phyloP scores from a whole-genome alignment of 257 asterid species.

The Solanum verrucosum region DNA sequence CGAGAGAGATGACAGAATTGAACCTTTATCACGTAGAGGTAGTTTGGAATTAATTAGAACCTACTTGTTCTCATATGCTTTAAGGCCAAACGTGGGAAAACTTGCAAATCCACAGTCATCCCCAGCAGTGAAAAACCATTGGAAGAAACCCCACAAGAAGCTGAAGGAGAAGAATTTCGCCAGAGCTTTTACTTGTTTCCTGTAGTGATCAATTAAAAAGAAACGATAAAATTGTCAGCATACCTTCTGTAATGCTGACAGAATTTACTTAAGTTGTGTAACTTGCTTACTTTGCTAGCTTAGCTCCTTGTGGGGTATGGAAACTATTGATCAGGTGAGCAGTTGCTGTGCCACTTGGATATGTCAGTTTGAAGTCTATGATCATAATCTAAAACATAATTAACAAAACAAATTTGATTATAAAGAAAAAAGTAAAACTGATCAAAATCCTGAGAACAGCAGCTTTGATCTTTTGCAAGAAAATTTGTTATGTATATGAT shows the following conservation, averaged over 20 bases:
- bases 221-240: neutral
- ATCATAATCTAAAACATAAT: slow-evolving; percentile 63
- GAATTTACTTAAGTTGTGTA: neutral
- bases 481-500: neutral
- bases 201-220: slow-evolving; percentile 14
- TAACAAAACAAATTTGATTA: neutral
- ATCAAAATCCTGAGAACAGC: neutral
- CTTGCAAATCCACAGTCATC: slow-evolving; percentile 69
- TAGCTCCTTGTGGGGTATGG: slow-evolving; percentile 93
- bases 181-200: slow-evolving; percentile 79
- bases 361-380: slow-evolving; percentile 74
- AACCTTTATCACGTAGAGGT: neutral
- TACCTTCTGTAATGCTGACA: neutral
- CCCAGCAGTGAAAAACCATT: slow-evolving; percentile 90
- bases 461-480: neutral
- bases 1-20: neutral
- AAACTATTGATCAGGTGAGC: slow-evolving; percentile 93
- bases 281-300: slow-evolving; percentile 73
- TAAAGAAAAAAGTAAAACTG: neutral
- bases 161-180: slow-evolving; percentile 92
- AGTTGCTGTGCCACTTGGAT: slow-evolving; percentile 99
- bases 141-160: slow-evolving; percentile 95
- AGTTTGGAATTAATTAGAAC: neutral
- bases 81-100: slow-evolving; percentile 87
- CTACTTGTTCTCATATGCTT: slow-evolving; percentile 67